Evolutionary conservation across 140 eudicot genomes (phyloP).

Genomic region (Cichorium intybus): DNA sequence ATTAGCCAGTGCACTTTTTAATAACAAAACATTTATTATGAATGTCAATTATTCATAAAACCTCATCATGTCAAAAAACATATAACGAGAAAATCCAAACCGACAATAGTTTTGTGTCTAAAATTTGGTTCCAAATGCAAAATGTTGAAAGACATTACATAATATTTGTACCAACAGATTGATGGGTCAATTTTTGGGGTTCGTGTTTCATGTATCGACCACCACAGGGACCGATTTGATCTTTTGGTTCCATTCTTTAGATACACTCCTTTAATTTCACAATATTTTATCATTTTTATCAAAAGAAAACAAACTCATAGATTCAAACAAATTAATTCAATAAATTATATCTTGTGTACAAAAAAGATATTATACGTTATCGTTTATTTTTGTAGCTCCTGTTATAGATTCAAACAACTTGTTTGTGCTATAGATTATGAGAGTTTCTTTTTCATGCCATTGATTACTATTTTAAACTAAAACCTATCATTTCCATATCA

Average conservation of each 20-base stretch:
- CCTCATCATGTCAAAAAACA: neutral
- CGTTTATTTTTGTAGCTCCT: neutral
- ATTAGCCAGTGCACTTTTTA: neutral
- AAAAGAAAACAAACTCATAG: neutral
- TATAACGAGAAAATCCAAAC: neutral
- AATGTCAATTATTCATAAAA: neutral
- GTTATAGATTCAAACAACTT: neutral
- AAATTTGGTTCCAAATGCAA: constrained; percentile 10
- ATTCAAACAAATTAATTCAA: neutral
- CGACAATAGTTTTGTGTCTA: constrained; percentile 1
- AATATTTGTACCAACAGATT: constrained; percentile 14
- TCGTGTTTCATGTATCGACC: constrained; percentile 12
- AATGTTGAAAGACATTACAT: constrained; percentile 8
- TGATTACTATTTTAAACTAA: neutral
- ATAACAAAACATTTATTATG: no score
- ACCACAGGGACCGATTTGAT: constrained; percentile 24
- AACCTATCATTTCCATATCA: neutral
- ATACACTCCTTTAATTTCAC: neutral
- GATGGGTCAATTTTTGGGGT: constrained; percentile 17
- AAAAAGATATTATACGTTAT: no score
- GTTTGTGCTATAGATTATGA: neutral
- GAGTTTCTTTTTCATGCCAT: neutral
- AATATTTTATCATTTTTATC: neutral
- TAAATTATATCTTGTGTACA: neutral
- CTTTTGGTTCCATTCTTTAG: neutral